Evolutionary conservation across 257 asterid genomes (phyloP).

Genomic region (Nicotiana otophora): DNA sequence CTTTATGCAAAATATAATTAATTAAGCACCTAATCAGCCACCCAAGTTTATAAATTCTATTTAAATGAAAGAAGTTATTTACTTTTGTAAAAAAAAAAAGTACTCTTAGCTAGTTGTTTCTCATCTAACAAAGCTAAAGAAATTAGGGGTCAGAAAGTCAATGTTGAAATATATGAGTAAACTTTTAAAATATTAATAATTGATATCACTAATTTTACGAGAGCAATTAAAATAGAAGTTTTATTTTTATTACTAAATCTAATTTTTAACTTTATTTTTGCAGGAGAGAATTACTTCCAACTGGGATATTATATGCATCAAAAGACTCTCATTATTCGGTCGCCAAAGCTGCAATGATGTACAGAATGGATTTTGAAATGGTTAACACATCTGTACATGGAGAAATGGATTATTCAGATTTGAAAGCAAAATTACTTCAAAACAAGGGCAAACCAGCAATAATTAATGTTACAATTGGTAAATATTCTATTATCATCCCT

Average conservation of each 20-base stretch:
- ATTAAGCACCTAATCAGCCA: not conserved
- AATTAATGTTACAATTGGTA: constrained; percentile 22
- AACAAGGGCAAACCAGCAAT: constrained; percentile 23
- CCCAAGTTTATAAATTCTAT: not conserved
- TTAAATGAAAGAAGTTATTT: not conserved
- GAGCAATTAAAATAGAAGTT: too few species aligned
- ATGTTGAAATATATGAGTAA: not conserved
- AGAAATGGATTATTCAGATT: constrained; percentile 20
- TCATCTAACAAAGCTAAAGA: not conserved
- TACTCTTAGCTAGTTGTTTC: not conserved
- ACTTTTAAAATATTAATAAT: not conserved
- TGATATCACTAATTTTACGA: too few species aligned
- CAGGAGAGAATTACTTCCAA: constrained; percentile 19
- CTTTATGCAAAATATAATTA: not conserved
- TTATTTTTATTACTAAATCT: too few species aligned
- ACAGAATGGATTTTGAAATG: constrained; percentile 16
- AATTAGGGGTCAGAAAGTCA: not conserved
- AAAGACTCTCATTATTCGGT: constrained; percentile 20
- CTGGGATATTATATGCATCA: constrained; percentile 21
- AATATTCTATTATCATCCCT: not conserved
- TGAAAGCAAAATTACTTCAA: constrained; percentile 11
- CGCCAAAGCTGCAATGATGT: constrained; percentile 21
- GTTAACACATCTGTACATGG: constrained; percentile 9
- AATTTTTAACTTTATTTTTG: not conserved
- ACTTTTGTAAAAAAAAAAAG: not conserved